Percentiles rank a stretch among this genome's conserved stretches.
phyloP scores from a whole-genome alignment of 805 yeast genomes.

The Nakazawaea laoshanensis region DNA sequence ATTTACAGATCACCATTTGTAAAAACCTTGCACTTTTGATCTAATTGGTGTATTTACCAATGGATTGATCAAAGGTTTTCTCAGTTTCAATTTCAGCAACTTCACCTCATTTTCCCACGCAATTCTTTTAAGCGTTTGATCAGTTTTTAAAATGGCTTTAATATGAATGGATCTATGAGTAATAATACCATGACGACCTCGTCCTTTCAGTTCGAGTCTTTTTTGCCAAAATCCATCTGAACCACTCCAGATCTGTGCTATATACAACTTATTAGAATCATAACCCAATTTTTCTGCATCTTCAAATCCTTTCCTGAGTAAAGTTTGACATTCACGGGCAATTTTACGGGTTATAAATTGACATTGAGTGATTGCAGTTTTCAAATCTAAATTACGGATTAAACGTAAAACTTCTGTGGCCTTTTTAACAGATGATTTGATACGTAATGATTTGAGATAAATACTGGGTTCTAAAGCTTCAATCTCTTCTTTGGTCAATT shows the following conservation, averaged over 20 bases:
- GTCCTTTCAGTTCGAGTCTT: conserved; percentile 75
- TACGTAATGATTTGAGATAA: conserved; percentile 71
- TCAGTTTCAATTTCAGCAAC: conserved; percentile 21
- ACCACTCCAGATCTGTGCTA: conserved; percentile 85
- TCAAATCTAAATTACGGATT: conserved; percentile 60
- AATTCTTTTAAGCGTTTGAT: conserved; percentile 52
- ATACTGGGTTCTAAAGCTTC: conserved; percentile 82
- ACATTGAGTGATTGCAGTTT: conserved; percentile 82
- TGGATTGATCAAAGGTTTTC: conserved; percentile 29
- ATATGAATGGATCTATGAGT: conserved; percentile 75
- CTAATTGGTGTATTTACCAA: conserved; percentile 36
- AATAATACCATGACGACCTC: conserved; percentile 82
- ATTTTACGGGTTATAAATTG: conserved; percentile 74
- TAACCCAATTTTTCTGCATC: conserved; percentile 58
- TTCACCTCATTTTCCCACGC: conserved; percentile 49
- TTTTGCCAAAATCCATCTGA: conserved; percentile 72
- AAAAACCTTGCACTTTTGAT: conserved; percentile 41
- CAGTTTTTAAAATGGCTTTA: conserved; percentile 64
- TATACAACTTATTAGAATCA: conserved; percentile 53
- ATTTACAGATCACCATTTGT: conserved; percentile 38
- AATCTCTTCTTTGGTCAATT: conserved; percentile 55
- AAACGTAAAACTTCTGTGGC: conserved; percentile 74
- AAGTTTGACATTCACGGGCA: conserved; percentile 68
- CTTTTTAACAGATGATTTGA: conserved; percentile 84
- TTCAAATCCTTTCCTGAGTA: conserved; percentile 63